Base-by-base conservation (phyloP, 331 rosid species). In the Arachis monticola region DNA sequence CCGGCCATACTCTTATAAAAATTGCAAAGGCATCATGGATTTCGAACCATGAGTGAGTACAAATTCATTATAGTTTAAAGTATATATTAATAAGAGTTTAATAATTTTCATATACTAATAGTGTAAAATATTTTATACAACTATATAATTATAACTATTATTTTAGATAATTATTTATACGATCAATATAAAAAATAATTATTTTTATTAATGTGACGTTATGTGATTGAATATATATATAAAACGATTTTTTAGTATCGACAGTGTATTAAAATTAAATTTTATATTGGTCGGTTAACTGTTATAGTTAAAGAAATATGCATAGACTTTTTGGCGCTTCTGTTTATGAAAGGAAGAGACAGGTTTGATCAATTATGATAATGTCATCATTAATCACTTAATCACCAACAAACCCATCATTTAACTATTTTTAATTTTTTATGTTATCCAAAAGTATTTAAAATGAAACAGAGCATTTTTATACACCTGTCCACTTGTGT, bases 1-100 rank as follows among this genome's bases (percentile, higher is more conserved):
- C 87, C 88, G 84, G 62, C 89, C 92, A 84, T 67, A 69, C 53
- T 56, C 71, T 44, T 35, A 35, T n/a, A 52, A 52, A 68, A n/a
- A 63, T 13, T 9, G 60, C 40, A 55, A 11, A 42, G 64, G 10
- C 46, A 50, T 53, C 56, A 75, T 62, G 62, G 69, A 60, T 41
- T 64, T 81, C 80, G 32, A 79, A 79, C 64, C 61, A 56, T 60
- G 31, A 42, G 73, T 65, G 77, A 82, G 68, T 61, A 74, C 35
- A 77, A 79, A 60, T 74, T 72, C 2, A 11, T 50, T 35, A 35
- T 35, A 35, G 40, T 35, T 35, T 35, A 35, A 14, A 14, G 11
- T 32, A 12, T 11, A 35, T 45, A 35, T 46, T 48, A 10, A 12
- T 44, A 61, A 22, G 27, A 22, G 27, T 22, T 22, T 22, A 22